Conservation (phyloP, 768 basidiomycete species). For the Suillus plorans region DNA sequence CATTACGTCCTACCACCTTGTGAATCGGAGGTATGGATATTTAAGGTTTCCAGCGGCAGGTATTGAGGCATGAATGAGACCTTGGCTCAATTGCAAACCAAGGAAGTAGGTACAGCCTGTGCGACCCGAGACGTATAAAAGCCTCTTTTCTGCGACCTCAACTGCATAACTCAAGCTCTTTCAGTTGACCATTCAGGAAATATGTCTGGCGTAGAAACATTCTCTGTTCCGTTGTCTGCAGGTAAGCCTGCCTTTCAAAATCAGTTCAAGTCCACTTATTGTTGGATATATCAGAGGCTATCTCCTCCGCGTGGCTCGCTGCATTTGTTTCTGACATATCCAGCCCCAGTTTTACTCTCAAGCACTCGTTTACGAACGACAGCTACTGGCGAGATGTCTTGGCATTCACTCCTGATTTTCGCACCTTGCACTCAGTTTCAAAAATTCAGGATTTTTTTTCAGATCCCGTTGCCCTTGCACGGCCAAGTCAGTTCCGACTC, state of each 20-base stretch:
- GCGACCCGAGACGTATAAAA: too few species aligned
- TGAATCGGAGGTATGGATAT: too few species aligned
- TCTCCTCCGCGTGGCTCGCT: slow-evolving; percentile 2
- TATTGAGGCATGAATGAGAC: too few species aligned
- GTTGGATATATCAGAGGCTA: neutral
- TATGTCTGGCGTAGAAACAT: neutral
- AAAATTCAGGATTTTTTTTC: slow-evolving; percentile 6
- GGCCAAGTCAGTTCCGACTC: slow-evolving; percentile 1
- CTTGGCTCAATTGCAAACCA: too few species aligned
- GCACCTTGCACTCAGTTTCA: slow-evolving; percentile 3
- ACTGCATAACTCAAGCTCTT: too few species aligned
- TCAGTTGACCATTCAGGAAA: neutral
- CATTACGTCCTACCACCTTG: too few species aligned
- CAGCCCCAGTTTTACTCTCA: neutral
- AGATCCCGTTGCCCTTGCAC: neutral
- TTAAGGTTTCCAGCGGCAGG: too few species aligned
- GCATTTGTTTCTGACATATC: slow-evolving; percentile 2
- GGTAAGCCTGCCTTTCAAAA: neutral
- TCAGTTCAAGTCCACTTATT: neutral
- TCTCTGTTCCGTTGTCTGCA: neutral
- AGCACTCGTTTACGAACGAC: slow-evolving; percentile 3
- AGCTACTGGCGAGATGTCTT: slow-evolving; percentile 11
- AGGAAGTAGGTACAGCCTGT: too few species aligned
- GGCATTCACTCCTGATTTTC: slow-evolving; percentile 8
- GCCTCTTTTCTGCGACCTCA: too few species aligned